These are phyloP conservation scores for Zygosaccharomyces sapae DNA, from an alignment of 1,139 yeast species.

Conservation along the genomic window DNA sequence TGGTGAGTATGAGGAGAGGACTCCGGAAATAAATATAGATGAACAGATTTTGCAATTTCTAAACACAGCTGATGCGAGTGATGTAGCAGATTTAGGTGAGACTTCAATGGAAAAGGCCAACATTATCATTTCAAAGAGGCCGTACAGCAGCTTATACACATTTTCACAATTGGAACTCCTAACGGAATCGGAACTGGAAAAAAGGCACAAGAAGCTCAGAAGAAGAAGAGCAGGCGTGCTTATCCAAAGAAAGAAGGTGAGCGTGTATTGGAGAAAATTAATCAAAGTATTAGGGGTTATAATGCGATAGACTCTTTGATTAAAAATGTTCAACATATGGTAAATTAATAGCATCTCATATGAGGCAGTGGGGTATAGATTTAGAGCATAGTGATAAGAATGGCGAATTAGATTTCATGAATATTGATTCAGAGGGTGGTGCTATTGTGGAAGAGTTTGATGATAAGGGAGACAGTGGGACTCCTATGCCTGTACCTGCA, in stretches of 20 bases:
- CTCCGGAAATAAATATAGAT: slow-evolving; percentile 49
- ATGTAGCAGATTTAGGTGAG: slow-evolving; percentile 74
- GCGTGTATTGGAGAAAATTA: slow-evolving; percentile 67
- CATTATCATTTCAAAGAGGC: slow-evolving; percentile 58
- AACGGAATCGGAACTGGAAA: slow-evolving; percentile 30
- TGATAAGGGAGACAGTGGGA: slow-evolving; percentile 21
- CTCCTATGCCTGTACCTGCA: slow-evolving; percentile 21
- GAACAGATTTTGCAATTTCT: slow-evolving; percentile 68
- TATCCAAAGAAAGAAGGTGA: slow-evolving; percentile 62
- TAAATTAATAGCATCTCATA: slow-evolving; percentile 61
- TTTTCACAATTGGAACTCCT: slow-evolving; percentile 44
- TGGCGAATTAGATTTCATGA: slow-evolving; percentile 35
- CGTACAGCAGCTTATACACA: slow-evolving; percentile 61
- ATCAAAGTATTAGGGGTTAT: slow-evolving; percentile 73
- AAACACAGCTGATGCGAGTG: slow-evolving; percentile 70
- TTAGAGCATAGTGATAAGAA: slow-evolving; percentile 52
- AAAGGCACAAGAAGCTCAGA: slow-evolving; percentile 20
- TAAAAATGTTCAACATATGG: slow-evolving; percentile 79
- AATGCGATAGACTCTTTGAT: slow-evolving; percentile 90
- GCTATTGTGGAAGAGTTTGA: slow-evolving; percentile 34
- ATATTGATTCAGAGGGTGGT: slow-evolving; percentile 35
- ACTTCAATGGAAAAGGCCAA: slow-evolving; percentile 67
- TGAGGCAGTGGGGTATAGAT: slow-evolving; percentile 81
- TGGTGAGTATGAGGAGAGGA: slow-evolving; percentile 40
- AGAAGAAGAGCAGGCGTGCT: slow-evolving; percentile 19